Evolutionary conservation across 2,329 filamentous ascomycete genomes (phyloP).

Genomic region (Trichoderma atrobrunneum): DNA sequence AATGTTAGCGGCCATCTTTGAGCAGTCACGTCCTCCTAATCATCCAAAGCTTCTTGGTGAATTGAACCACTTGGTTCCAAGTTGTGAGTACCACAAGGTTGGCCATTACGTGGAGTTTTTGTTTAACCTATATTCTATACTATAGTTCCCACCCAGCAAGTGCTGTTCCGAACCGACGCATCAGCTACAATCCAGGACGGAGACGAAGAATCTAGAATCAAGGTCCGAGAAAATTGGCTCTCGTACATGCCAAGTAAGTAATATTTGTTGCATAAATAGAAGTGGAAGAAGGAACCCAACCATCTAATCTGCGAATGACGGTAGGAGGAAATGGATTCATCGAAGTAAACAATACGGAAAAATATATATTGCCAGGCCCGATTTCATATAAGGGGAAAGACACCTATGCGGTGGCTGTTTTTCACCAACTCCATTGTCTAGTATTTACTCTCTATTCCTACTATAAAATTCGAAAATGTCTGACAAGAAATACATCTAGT

Average conservation of each 20-base stretch:
- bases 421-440: constrained; percentile 7
- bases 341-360: not conserved
- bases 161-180: not conserved
- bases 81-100: not conserved
- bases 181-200: not conserved
- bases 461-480: not conserved
- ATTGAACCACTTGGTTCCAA: constrained; percentile 1
- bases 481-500: not conserved
- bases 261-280: not conserved
- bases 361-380: not conserved
- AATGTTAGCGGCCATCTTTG: not conserved
- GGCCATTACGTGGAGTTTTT: not conserved
- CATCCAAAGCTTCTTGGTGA: not conserved
- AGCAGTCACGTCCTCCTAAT: not conserved
- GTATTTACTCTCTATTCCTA: not conserved
- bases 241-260: not conserved
- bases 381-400: not conserved
- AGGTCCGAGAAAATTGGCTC: not conserved
- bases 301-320: not conserved
- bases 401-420: not conserved
- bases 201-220: not conserved
- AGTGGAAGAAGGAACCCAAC: not conserved
- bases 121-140: not conserved
- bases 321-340: not conserved
- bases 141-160: not conserved